Evolutionary conservation across 495 filamentous ascomycete genomes (phyloP).

Genomic region (Penicillium goetzii): DNA sequence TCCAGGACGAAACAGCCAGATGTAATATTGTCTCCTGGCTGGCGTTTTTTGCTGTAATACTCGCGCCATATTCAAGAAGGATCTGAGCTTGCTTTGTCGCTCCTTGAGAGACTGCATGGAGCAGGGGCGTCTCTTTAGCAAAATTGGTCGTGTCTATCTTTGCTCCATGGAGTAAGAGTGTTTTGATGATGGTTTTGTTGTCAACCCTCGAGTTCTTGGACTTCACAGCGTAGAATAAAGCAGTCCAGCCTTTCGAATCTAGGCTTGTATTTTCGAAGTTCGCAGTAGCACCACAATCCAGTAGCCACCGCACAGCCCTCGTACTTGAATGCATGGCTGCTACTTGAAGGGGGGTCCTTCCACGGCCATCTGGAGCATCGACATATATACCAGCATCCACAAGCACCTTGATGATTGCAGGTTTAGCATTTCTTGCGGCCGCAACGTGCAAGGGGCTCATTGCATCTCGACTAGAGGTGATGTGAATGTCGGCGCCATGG

Average conservation of each 20-base stretch:
- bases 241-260: conserved; percentile 11
- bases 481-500: conserved; percentile 5
- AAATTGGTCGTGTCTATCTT: neutral
- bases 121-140: conserved; percentile 6
- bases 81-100: conserved; percentile 5
- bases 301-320: conserved; percentile 7
- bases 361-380: conserved; percentile 7
- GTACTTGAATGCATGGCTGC: conserved; percentile 12
- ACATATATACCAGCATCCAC: conserved; percentile 8
- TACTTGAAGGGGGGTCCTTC: conserved; percentile 16
- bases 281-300: conserved; percentile 6
- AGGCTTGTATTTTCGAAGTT: conserved; percentile 10
- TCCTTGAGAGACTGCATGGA: conserved; percentile 9
- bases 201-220: neutral
- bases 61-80: conserved; percentile 7
- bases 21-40: conserved; percentile 4
- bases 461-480: conserved; percentile 2
- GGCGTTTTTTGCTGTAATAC: conserved; percentile 4
- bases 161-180: conserved; percentile 2
- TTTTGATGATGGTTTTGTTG: conserved; percentile 16
- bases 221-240: conserved; percentile 10
- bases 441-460: conserved; percentile 14
- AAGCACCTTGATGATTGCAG: conserved; percentile 10
- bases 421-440: conserved; percentile 6
- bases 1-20: neutral